phyloP scores from a whole-genome alignment of 2,329 filamentous ascomycete genomes.

The Canariomyces notabilis region DNA sequence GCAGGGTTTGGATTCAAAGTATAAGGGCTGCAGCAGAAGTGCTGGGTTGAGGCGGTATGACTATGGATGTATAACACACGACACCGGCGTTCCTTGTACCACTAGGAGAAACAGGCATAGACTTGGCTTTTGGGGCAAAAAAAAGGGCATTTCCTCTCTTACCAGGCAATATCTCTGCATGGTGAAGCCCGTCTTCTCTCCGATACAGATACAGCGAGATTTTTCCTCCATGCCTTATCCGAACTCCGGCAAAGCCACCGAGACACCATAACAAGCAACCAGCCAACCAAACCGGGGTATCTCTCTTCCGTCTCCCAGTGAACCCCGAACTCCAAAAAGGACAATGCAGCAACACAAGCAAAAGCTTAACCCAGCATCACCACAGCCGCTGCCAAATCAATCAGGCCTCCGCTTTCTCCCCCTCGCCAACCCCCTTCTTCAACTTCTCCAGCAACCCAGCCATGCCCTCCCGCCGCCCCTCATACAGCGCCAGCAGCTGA shows the following conservation, averaged over 20 bases:
- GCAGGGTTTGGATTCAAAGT: constrained; percentile 83
- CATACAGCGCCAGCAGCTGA: constrained; percentile 20
- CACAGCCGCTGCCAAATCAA: not conserved
- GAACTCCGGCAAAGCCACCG: not conserved
- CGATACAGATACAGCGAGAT: not conserved
- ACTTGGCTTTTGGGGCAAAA: constrained; percentile 8
- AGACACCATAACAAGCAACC: not conserved
- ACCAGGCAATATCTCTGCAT: not conserved
- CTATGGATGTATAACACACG: constrained; percentile 8
- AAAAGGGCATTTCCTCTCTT: constrained; percentile 7
- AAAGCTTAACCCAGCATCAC: not conserved
- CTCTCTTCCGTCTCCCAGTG: not conserved
- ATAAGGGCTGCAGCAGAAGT: constrained; percentile 26
- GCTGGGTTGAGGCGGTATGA: constrained; percentile 11
- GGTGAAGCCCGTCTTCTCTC: not conserved
- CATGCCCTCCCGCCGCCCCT: constrained; percentile 17
- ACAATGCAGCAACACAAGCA: no score
- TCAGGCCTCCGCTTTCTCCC: not conserved
- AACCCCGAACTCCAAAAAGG: not conserved
- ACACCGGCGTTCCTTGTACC: constrained; percentile 11
- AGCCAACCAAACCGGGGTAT: constrained; percentile 9
- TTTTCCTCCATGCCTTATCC: not conserved
- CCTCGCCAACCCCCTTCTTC: not conserved
- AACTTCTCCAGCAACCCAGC: constrained; percentile 2
- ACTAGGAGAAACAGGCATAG: constrained; percentile 6